Conservation (phyloP, 192 early-diverging fungal genomes). For the Mycoemilia scoparia region DNA sequence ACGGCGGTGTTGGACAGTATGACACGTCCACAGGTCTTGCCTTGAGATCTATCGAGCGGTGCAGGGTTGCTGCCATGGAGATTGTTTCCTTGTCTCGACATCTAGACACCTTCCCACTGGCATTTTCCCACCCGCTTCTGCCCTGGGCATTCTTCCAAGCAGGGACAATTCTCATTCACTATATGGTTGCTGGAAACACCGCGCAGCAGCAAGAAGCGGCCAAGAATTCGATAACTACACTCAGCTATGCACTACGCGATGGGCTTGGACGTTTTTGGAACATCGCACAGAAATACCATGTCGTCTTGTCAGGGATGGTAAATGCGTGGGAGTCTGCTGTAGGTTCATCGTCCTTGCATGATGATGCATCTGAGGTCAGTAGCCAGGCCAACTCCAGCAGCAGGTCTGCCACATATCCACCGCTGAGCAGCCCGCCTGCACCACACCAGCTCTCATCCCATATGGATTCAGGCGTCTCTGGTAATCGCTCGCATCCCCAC, state of each 20-base stretch:
- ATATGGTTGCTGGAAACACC: conserved; percentile 28
- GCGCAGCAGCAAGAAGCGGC: conserved; percentile 28
- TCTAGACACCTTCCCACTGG: conserved; percentile 17
- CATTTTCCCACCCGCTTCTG: conserved; percentile 24
- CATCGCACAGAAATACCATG: conserved; percentile 27
- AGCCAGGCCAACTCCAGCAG: too few species aligned
- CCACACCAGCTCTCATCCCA: too few species aligned
- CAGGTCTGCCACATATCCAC: too few species aligned
- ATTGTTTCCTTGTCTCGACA: conserved; percentile 25
- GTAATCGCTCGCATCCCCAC: too few species aligned
- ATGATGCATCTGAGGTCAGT: too few species aligned
- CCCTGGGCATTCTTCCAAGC: conserved; percentile 31
- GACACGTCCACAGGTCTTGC: conserved; percentile 25
- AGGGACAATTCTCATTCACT: conserved; percentile 29
- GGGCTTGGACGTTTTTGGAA: conserved; percentile 28
- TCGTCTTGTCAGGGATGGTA: conserved; percentile 24
- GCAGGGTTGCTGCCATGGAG: conserved; percentile 25
- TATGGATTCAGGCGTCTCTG: too few species aligned
- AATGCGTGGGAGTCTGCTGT: conserved; percentile 32
- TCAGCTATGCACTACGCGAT: conserved; percentile 20
- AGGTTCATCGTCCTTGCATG: too few species aligned
- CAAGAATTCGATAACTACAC: conserved; percentile 18
- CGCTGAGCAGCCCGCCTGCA: too few species aligned
- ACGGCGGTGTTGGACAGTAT: conserved; percentile 17
- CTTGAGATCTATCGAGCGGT: conserved; percentile 24